Conservation (phyloP, 202 grass and related monocot species). For the Panicum hallii region DNA sequence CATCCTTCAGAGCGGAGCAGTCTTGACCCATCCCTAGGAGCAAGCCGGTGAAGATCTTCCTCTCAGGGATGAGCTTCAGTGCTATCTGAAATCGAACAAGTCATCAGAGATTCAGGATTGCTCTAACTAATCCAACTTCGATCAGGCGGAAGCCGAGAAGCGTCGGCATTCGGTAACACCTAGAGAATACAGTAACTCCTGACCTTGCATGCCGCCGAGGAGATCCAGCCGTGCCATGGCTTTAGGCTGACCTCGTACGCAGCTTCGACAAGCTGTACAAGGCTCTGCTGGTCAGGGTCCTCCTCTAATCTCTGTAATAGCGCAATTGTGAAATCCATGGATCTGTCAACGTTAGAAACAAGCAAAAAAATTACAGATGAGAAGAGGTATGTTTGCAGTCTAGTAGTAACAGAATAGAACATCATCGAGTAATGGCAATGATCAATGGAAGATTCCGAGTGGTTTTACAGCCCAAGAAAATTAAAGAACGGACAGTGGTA, state of each 20-base stretch:
- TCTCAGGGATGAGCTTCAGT: conserved; percentile 81
- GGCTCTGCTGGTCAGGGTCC: conserved; percentile 52
- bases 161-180: background rate
- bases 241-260: conserved; percentile 62
- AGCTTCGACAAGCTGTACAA: conserved; percentile 67
- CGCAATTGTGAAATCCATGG: conserved; percentile 73
- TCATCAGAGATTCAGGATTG: background rate
- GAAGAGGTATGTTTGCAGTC: background rate
- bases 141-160: background rate
- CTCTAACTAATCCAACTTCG: background rate
- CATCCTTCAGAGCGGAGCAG: conserved; percentile 40
- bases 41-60: conserved; percentile 52
- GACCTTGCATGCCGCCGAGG: conserved; percentile 94
- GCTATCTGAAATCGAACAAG: conserved; percentile 55
- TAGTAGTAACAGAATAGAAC: background rate
- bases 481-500: background rate
- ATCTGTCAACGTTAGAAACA: conserved; percentile 60
- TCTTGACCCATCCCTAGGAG: conserved; percentile 51
- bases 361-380: background rate
- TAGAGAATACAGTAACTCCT: background rate
- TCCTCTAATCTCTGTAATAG: conserved; percentile 65
- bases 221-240: conserved; percentile 95
- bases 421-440: background rate
- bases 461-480: background rate
- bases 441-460: background rate